Percentiles rank a stretch among this genome's conserved stretches.
Conservation (phyloP, 148 eudicot species). For the Rhododendron griersonianum region DNA sequence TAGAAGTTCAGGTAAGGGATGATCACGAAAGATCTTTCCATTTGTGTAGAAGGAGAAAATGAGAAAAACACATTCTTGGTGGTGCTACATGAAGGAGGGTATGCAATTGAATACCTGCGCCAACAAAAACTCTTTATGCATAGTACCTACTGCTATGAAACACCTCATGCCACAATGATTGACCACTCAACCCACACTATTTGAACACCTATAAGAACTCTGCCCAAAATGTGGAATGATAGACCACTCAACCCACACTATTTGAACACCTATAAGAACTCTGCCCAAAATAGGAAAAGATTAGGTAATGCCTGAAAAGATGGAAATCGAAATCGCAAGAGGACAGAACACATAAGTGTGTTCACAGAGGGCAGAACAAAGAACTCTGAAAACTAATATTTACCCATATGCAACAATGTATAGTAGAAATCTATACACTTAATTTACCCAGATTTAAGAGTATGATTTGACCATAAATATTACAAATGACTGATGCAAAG, state of each 20-base stretch:
- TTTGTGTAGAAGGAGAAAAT: background rate
- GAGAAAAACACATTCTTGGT: background rate
- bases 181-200: background rate
- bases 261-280: no score
- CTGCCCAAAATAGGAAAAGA: background rate
- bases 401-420: background rate
- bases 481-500: no score
- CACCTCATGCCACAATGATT: background rate
- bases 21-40: background rate
- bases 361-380: background rate
- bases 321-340: background rate
- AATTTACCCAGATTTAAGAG: no score
- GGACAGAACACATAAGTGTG: background rate
- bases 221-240: background rate
- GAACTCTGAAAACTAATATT: background rate
- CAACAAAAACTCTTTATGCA: background rate
- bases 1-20: background rate
- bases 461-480: no score
- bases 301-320: background rate
- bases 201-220: background rate
- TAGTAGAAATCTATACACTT: background rate
- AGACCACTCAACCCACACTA: no score
- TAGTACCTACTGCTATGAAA: background rate
- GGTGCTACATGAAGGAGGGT: background rate
- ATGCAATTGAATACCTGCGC: background rate